Evolutionary conservation across 441 rosid species (phyloP).

Genomic region (Pelargonium australe): DNA sequence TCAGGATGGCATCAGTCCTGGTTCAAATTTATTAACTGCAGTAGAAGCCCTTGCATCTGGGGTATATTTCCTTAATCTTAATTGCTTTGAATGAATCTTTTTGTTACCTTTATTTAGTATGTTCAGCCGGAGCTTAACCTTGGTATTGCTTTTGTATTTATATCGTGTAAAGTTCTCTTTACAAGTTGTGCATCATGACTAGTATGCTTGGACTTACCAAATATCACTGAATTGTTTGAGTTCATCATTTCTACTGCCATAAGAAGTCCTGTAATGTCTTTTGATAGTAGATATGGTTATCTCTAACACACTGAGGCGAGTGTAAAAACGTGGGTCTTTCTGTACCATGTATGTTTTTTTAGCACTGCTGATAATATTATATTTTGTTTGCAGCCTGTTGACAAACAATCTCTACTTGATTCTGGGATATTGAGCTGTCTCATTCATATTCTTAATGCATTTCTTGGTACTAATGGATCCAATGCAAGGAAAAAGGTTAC

Average conservation of each 20-base stretch:
- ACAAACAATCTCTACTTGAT: conserved; percentile 93
- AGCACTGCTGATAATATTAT: conserved; percentile 3
- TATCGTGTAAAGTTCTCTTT: background rate
- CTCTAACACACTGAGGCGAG: background rate
- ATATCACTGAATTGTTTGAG: background rate
- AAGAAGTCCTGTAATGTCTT: background rate
- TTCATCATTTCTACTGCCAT: background rate
- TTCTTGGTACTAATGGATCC: conserved; percentile 54
- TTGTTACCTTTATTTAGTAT: background rate
- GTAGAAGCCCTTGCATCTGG: conserved; percentile 92
- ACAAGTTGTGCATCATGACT: background rate
- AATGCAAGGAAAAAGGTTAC: conserved; percentile 29
- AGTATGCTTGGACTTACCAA: background rate
- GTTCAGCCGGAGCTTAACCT: background rate
- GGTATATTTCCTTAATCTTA: conserved; percentile 44
- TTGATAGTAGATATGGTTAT: background rate
- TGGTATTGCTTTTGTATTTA: background rate
- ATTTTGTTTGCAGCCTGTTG: conserved; percentile 67
- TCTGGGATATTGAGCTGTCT: conserved; percentile 98
- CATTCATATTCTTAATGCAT: conserved; percentile 68
- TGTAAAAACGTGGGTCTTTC: background rate
- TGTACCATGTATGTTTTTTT: conserved; percentile 17
- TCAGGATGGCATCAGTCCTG: conserved; percentile 88
- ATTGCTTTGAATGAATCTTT: conserved; percentile 12
- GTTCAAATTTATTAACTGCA: conserved; percentile 86